phyloP scores from a whole-genome alignment of 352 stramenopile species.

The Globisporangium cystogenes region DNA sequence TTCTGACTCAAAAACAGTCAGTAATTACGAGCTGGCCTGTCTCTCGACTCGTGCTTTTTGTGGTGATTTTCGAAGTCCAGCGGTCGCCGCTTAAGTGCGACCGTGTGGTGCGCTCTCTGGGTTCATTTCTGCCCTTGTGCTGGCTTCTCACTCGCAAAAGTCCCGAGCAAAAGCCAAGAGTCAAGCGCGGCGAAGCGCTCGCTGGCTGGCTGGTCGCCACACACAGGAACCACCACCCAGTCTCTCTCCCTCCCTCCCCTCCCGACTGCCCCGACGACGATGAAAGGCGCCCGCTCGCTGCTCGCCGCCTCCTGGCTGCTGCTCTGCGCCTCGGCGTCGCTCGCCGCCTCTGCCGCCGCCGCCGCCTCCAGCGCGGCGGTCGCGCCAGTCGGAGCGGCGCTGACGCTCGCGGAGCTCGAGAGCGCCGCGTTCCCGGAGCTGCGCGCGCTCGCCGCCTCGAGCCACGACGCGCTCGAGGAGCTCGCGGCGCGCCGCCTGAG shows the following conservation, averaged over 20 bases:
- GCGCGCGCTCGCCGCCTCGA: conserved; percentile 16
- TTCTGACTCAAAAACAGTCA: too few species aligned
- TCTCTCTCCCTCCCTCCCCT: too few species aligned
- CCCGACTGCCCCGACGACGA: not conserved
- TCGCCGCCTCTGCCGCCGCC: not conserved
- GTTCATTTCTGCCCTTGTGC: not conserved
- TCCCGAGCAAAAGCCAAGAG: not conserved
- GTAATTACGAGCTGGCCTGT: too few species aligned
- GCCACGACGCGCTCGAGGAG: conserved; percentile 29
- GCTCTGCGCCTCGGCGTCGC: not conserved
- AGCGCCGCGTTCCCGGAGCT: conserved; percentile 13
- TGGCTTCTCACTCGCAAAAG: not conserved
- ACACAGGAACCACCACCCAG: too few species aligned
- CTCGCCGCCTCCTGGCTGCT: conserved; percentile 13
- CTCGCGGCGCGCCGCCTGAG: conserved; percentile 39
- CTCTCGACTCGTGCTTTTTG: too few species aligned
- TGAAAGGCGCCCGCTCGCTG: conserved; percentile 11
- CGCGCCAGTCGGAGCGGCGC: not conserved
- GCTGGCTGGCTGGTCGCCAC: too few species aligned
- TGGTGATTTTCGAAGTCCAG: not conserved
- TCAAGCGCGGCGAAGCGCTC: too few species aligned
- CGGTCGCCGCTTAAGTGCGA: not conserved
- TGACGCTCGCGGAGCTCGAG: conserved; percentile 2
- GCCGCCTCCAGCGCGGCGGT: not conserved
- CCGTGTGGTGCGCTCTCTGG: not conserved